Conservation (phyloP, 1,284 basidiomycete genomes). For the Ceratobasidium sp. region DNA sequence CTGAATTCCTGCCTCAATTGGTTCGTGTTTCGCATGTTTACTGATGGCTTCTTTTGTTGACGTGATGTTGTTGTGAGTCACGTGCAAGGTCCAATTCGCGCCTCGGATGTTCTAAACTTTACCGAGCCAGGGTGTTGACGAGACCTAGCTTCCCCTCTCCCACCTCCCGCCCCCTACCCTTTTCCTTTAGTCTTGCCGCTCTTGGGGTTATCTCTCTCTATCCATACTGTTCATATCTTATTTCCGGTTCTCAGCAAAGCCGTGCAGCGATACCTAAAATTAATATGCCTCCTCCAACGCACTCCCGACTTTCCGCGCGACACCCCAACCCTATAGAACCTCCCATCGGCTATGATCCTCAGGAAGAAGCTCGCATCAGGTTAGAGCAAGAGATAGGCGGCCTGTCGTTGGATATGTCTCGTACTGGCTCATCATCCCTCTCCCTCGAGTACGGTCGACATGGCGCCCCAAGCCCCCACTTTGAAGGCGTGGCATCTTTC, state of each 20-base stretch:
- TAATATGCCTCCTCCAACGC: slow-evolving; percentile 23
- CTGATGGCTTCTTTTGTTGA: slow-evolving; percentile 22
- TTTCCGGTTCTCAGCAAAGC: slow-evolving; percentile 24
- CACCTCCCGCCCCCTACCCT: slow-evolving; percentile 15
- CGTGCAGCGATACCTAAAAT: slow-evolving; percentile 35
- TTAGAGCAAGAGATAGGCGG: slow-evolving; percentile 35
- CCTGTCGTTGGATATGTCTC: slow-evolving; percentile 42
- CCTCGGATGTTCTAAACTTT: slow-evolving; percentile 32
- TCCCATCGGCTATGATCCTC: slow-evolving; percentile 51
- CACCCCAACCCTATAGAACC: slow-evolving; percentile 54
- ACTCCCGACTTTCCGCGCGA: slow-evolving; percentile 24
- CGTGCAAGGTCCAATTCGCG: slow-evolving; percentile 32
- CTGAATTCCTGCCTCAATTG: not conserved
- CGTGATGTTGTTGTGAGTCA: slow-evolving; percentile 26
- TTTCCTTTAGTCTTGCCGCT: slow-evolving; percentile 5
- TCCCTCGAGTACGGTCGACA: slow-evolving; percentile 67
- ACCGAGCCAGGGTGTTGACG: not conserved
- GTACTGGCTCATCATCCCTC: slow-evolving; percentile 64
- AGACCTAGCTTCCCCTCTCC: not conserved
- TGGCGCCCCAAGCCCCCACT: slow-evolving; percentile 66
- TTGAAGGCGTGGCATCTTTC: slow-evolving; percentile 48
- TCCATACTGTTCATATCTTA: slow-evolving; percentile 33
- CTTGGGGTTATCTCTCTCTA: slow-evolving; percentile 3
- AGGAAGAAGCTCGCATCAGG: slow-evolving; percentile 31
- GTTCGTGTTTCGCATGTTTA: not conserved